phyloP scores from a whole-genome alignment of 768 basidiomycete genomes.

The Tylopilus intermedius region DNA sequence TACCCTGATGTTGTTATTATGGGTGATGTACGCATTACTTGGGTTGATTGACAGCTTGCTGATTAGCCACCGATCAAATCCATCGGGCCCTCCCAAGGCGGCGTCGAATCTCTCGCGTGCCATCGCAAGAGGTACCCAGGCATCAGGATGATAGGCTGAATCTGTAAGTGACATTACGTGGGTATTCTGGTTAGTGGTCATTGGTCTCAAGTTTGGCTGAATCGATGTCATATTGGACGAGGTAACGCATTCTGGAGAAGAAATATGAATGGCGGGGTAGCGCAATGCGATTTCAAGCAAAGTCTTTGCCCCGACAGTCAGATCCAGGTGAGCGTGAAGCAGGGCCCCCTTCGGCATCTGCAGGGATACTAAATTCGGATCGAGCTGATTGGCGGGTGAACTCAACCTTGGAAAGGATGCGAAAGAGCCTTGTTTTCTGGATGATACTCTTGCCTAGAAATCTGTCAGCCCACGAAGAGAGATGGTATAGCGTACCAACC shows the following conservation, averaged over 20 bases:
- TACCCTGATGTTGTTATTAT: conserved; percentile 67
- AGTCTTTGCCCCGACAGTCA: conserved; percentile 53
- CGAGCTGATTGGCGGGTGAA: background rate
- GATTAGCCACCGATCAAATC: conserved; percentile 66
- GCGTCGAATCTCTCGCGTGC: conserved; percentile 52
- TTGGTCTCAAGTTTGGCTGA: conserved; percentile 50
- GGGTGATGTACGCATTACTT: conserved; percentile 64
- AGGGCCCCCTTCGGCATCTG: conserved; percentile 82
- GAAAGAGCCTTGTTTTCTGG: conserved; percentile 55
- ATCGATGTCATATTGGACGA: conserved; percentile 37
- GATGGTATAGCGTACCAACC: conserved; percentile 34
- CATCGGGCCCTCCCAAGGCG: conserved; percentile 53
- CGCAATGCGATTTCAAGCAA: conserved; percentile 52
- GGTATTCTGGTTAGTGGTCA: conserved; percentile 31
- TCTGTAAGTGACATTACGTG: conserved; percentile 31
- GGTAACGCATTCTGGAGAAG: conserved; percentile 38
- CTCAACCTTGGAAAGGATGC: conserved; percentile 53
- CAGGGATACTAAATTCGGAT: background rate
- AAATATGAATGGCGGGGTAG: conserved; percentile 59
- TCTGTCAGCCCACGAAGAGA: background rate
- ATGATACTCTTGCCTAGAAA: conserved; percentile 50
- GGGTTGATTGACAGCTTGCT: conserved; percentile 63
- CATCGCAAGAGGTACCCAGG: conserved; percentile 52
- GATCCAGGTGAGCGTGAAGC: conserved; percentile 72
- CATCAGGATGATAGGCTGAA: conserved; percentile 36